Base-by-base conservation (phyloP, 2,329 filamentous ascomycete species). In the Byssothecium circinans region DNA sequence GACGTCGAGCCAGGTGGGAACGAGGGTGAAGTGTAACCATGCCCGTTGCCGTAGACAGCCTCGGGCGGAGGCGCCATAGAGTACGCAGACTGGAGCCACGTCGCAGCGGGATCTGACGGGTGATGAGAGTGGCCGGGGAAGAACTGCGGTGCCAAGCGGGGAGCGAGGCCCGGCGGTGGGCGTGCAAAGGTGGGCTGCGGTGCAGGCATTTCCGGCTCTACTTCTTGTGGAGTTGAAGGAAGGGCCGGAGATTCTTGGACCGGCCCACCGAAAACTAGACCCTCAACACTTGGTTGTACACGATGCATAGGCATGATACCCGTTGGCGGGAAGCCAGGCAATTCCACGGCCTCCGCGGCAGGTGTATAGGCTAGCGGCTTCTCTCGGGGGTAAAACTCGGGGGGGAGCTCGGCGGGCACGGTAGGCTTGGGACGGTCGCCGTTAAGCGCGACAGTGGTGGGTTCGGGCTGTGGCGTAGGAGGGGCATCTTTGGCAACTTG, bases 241-340 rank as follows among this genome's bases (percentile, higher is more conserved):
- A 68, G 61, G 12, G 58, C 62, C 6, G 67, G 62, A 17, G 72
- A 73, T 19, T 71, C 69, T 22, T 64, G 60, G 7, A 58, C 61
- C 15, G 64, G 60, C 19, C 68, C 68, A 33, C 70, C 69, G 53
- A 75, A 76, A 18, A 73, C 64, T 34, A 75, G 68, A 34, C 64
- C 61, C 30, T 67, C 67, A 1, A 59, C 54, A 42, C 60, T 66
- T 10, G 64, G 58, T 33, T 56, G 57, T 20, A 57, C 49, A 8
- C 54, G 58, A 44, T 69, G 62, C 35, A 50, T 45, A 17, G 43
- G 44, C 12, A 49, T 27, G n/a, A 56, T 43, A 30, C 38, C 50
- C 7, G 53, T 19, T 7, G 49, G 52, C 5, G 45, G 53, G 10
- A 52, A 45, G 36, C 45, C 43, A 23, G 50, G 33, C 7, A 32